A percentile compares a stretch with the other conserved stretches of the same genome.
Conservation (phyloP, 371 early-diverging fungal genomes). For the Sporodiniella umbellata region DNA sequence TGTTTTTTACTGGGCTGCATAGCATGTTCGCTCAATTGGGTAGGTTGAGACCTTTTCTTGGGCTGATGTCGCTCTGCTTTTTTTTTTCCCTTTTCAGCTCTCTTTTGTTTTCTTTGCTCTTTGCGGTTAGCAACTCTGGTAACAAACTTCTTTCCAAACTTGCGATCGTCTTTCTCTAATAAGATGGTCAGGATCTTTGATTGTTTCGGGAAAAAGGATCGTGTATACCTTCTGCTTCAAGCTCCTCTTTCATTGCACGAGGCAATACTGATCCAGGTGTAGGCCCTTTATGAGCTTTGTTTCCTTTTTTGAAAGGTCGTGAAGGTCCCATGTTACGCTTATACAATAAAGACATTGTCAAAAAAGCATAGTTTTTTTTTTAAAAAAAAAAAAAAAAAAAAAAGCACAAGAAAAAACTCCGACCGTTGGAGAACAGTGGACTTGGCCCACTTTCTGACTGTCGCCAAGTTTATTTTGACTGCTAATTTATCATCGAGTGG, state of each 20-base stretch:
- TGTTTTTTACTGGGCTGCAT: slow-evolving; percentile 26
- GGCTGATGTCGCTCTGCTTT: slow-evolving; percentile 9
- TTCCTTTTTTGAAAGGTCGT: background rate
- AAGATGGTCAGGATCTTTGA: background rate
- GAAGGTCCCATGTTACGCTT: background rate
- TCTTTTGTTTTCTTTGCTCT: slow-evolving; percentile 40
- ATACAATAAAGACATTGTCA: background rate
- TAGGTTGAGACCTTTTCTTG: slow-evolving; percentile 9
- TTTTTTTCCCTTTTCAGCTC: slow-evolving; percentile 37
- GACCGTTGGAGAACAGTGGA: too few species aligned
- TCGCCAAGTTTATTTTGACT: too few species aligned
- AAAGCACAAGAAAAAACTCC: too few species aligned
- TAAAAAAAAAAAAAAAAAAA: too few species aligned
- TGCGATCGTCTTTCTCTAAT: slow-evolving; percentile 33
- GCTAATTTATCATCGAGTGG: too few species aligned
- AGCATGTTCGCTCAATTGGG: slow-evolving; percentile 3
- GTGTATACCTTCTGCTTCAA: slow-evolving; percentile 29
- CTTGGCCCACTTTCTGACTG: too few species aligned
- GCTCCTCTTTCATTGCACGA: slow-evolving; percentile 30
- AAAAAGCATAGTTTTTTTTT: too few species aligned
- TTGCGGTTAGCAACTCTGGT: slow-evolving; percentile 30
- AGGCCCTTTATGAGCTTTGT: slow-evolving; percentile 1
- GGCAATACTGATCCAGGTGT: slow-evolving; percentile 36
- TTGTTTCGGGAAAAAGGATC: background rate
- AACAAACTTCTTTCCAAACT: slow-evolving; percentile 30